Evolutionary conservation across 495 filamentous ascomycete genomes (phyloP).

Genomic region (Aspergillus olivimuriae): DNA sequence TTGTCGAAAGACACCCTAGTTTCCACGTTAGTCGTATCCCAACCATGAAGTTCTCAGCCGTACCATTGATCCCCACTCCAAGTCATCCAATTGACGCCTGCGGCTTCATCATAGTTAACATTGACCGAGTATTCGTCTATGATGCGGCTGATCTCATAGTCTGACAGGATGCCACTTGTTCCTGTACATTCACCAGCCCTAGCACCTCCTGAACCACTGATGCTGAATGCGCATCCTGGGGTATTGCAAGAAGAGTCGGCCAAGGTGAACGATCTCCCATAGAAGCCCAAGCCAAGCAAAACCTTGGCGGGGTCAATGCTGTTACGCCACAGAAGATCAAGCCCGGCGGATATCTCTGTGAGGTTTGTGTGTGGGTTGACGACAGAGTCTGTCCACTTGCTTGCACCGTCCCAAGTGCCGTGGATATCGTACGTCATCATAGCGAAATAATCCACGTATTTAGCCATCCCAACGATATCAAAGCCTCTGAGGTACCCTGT

Average conservation of each 20-base stretch:
- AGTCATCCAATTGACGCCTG: slow-evolving; percentile 6
- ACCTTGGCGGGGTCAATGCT: slow-evolving; percentile 36
- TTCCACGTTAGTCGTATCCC: too few species aligned
- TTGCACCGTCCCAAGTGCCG: background rate
- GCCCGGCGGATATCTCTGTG: slow-evolving; percentile 5
- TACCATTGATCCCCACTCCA: slow-evolving; percentile 3
- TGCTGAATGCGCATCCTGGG: background rate
- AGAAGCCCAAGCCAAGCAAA: slow-evolving; percentile 46
- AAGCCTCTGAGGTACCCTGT: slow-evolving; percentile 1
- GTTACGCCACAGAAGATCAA: slow-evolving; percentile 41
- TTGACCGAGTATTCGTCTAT: background rate
- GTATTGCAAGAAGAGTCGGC: slow-evolving; percentile 17
- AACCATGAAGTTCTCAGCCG: background rate
- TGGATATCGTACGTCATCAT: background rate
- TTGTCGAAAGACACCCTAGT: background rate
- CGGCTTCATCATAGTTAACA: background rate
- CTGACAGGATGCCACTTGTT: background rate
- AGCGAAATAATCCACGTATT: background rate
- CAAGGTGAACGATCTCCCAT: slow-evolving; percentile 39
- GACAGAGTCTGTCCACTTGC: background rate
- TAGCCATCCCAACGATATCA: background rate
- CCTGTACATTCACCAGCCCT: background rate
- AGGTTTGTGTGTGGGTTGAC: slow-evolving; percentile 3
- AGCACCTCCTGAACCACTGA: background rate
- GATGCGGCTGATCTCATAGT: background rate